Evolutionary conservation across 1,284 basidiomycete genomes (phyloP).

Genomic region (Cryptococcus sp.): DNA sequence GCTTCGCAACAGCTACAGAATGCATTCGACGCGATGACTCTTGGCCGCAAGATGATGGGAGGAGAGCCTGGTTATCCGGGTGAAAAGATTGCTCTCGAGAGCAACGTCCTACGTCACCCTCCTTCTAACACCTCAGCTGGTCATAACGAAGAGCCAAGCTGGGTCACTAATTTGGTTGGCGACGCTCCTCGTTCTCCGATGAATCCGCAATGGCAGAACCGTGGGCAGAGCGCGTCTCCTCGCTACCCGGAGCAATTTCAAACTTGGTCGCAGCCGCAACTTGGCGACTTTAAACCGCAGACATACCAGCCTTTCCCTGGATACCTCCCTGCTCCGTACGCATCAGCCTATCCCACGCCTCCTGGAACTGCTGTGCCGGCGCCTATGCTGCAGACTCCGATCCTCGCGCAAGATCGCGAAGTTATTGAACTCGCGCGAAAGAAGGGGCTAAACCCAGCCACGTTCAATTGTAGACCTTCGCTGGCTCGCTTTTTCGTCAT

Average conservation of each 20-base stretch:
- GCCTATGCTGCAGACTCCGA: neutral
- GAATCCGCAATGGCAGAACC: constrained; percentile 20
- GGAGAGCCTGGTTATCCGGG: constrained; percentile 1
- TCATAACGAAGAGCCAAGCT: constrained; percentile 41
- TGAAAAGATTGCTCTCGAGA: constrained; percentile 15
- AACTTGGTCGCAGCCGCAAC: constrained; percentile 1
- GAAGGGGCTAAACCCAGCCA: constrained; percentile 87
- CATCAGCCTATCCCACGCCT: constrained; percentile 26
- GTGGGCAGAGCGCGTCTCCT: neutral
- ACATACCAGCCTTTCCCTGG: constrained; percentile 1
- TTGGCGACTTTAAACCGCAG: constrained; percentile 3
- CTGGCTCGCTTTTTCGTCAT: constrained; percentile 90
- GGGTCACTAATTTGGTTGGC: constrained; percentile 49
- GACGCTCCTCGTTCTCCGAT: constrained; percentile 24
- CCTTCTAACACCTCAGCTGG: constrained; percentile 10
- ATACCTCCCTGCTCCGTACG: constrained; percentile 22
- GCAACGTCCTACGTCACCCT: constrained; percentile 14
- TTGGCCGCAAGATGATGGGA: constrained; percentile 27
- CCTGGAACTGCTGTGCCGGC: constrained; percentile 24
- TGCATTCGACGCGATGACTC: constrained; percentile 47
- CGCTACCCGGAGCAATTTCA: constrained; percentile 8
- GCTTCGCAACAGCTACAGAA: constrained; percentile 42
- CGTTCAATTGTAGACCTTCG: constrained; percentile 76
- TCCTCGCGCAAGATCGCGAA: constrained; percentile 58
- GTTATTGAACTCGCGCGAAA: constrained; percentile 79